Base-by-base conservation (phyloP, 768 basidiomycete species). In the Hysterangium stoloniferum region DNA sequence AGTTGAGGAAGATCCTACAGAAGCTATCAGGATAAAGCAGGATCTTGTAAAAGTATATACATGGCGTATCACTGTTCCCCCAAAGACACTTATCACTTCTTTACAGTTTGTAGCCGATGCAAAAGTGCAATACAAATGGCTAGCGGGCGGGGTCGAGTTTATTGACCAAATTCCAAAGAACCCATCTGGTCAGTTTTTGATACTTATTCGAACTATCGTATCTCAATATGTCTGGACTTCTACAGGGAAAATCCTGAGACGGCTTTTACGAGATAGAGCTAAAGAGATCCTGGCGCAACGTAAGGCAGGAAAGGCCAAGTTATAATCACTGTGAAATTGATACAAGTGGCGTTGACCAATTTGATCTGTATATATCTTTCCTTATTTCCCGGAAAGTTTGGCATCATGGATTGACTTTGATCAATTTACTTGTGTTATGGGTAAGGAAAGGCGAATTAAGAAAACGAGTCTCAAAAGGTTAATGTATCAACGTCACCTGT, bases 101-200 rank as follows among this genome's bases (percentile, higher is more conserved):
- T 28, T 20, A 48, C 17, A 35, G 38, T 35, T 79, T 53, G 78
- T 84, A 27, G 69, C 75, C 6, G 78, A 79, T 52, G 64, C 67
- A 22, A 84, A 82, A 58, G 61, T 64, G 12, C 64, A 67, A 35
- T 82, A 84, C 59, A 84, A 84, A 58, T 74, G 69, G 46, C 64
- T 83, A 35, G 68, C 70, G 0, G 81, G 77, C 2, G 80, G 80
- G 0, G 76, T 84, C 9, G 74, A 77, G 55, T 74, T 82, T 47
- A 61, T 78, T 4, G 62, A 72, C 35, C 58, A 57, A 11, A 78
- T 84, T 27, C 82, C 82, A 0, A 82, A 73, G 56, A 82, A 78
- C 47, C 79, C 82, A 4, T 79, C 76, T 54, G 82, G 82, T 19
- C 59, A 62, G 48, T 4, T 9, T 19, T 9, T 34, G 24, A 24